Evolutionary conservation across 2,329 filamentous ascomycete species (phyloP), one percentile per base, ranked within the genome.

Genomic region (Colletotrichum siamense): DNA sequence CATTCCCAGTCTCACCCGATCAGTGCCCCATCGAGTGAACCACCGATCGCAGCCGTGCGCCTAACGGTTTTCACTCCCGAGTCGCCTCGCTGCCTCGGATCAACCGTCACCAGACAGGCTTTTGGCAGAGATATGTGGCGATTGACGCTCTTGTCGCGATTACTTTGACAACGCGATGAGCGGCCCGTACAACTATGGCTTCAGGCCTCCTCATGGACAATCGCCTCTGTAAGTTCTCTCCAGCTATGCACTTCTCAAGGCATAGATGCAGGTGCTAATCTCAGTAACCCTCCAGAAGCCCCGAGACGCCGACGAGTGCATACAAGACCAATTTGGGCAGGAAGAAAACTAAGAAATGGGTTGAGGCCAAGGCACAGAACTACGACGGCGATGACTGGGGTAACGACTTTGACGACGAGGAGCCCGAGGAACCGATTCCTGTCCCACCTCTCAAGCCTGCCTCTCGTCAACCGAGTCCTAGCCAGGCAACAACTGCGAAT

Each of bases 311-410:
- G 16, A 69, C 82, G 24, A 81, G 79, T 70, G 83, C 80, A 74
- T 98, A 96, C 86, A 94, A 95, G 83, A 92, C 95, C 68, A 98
- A 98, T 83, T 93, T 98, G 65, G 96, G 95, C 85, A 93, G 96
- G 77, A 91, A 93, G 72, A 98, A 98, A 87, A 98, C 96, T 71
- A 95, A 94, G 86, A 98, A 98, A 91, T 99, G 96, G 96, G 94
- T 96, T 49, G 94, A 98, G 81, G 96, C 96, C 44, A 96, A 96
- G 84, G 90, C 92, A 75, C 93, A 94, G 80, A 95, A 92, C 82
- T 99, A 99, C 82, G 96, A 96, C 81, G 96, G 96, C 78, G 96
- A 98, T 81, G 96, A 98, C 82, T 98, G 96, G 96, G 96, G 95
- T 44, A 94, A 89, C 72, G 92, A 94, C 44, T 90, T 89, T 49